phyloP scores from a whole-genome alignment of 108 stramenopile species.

The Nitzschia sp. region DNA sequence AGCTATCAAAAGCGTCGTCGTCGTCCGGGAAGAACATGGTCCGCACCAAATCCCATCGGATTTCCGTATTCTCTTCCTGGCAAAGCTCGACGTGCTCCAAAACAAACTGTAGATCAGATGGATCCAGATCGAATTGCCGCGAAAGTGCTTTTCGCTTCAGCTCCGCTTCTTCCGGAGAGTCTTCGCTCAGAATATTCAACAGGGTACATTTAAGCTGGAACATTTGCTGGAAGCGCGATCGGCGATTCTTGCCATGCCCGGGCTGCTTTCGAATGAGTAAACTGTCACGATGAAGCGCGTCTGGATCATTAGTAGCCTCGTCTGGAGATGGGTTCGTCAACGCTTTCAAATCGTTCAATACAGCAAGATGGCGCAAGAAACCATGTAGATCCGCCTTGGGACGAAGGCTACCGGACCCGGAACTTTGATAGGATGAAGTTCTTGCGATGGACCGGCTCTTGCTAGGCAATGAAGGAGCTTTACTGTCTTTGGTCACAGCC shows the following conservation, averaged over 20 bases:
- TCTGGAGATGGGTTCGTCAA: not conserved
- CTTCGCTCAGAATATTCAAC: not conserved
- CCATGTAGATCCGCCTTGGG: constrained; percentile 10
- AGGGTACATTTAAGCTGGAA: constrained; percentile 7
- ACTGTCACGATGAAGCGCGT: not conserved
- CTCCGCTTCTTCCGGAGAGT: not conserved
- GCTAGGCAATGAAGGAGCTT: too few species aligned
- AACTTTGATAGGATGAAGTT: not conserved
- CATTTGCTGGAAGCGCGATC: not conserved
- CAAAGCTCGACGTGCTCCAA: constrained; percentile 7
- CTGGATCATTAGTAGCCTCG: not conserved
- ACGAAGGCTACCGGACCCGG: not conserved
- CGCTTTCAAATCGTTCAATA: constrained; percentile 6
- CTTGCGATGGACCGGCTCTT: too few species aligned
- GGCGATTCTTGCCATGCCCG: not conserved
- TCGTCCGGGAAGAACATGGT: constrained; percentile 12
- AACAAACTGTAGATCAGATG: constrained; percentile 3
- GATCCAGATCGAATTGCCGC: constrained; percentile 1
- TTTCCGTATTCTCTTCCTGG: constrained; percentile 1
- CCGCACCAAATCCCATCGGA: constrained; percentile 14
- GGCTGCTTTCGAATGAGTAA: not conserved
- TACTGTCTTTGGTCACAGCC: too few species aligned
- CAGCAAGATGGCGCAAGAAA: constrained; percentile 4
- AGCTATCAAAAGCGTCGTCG: not conserved
- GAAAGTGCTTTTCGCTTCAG: not conserved